phyloP scores from a whole-genome alignment of 2,329 filamentous ascomycete species.

The Penicillium sp. region DNA sequence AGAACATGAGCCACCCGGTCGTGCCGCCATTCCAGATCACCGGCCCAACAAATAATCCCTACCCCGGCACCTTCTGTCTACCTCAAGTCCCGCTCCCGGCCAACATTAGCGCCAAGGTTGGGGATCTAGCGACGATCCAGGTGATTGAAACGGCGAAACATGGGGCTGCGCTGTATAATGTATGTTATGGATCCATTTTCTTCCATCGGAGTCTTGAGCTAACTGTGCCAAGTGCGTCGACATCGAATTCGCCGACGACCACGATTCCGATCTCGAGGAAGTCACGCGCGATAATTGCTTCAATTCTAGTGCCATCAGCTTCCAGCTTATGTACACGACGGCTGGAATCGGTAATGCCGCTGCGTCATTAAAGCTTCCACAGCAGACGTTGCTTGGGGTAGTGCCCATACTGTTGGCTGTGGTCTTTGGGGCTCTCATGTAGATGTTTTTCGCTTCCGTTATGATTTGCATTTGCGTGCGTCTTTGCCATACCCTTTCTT shows the following conservation, averaged over 20 bases:
- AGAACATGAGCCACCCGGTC: slow-evolving; percentile 84
- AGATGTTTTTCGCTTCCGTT: slow-evolving; percentile 4
- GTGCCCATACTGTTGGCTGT: slow-evolving; percentile 26
- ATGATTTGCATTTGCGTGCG: slow-evolving; percentile 19
- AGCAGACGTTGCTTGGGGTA: slow-evolving; percentile 16
- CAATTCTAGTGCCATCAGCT: slow-evolving; percentile 73
- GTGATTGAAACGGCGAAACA: slow-evolving; percentile 77
- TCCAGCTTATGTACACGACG: slow-evolving; percentile 63
- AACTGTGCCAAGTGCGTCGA: slow-evolving; percentile 69
- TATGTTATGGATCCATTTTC: slow-evolving; percentile 43
- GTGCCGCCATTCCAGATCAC: slow-evolving; percentile 72
- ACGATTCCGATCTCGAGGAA: slow-evolving; percentile 58
- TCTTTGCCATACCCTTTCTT: slow-evolving; percentile 16
- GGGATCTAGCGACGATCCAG: slow-evolving; percentile 89
- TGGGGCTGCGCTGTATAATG: slow-evolving; percentile 75
- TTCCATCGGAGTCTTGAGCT: neutral
- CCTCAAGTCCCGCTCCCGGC: slow-evolving; percentile 80
- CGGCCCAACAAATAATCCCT: slow-evolving; percentile 76
- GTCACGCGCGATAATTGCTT: slow-evolving; percentile 82
- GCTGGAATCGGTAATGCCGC: slow-evolving; percentile 24
- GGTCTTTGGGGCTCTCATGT: slow-evolving; percentile 18
- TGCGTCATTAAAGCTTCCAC: slow-evolving; percentile 14
- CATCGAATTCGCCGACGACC: slow-evolving; percentile 78
- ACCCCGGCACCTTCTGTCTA: slow-evolving; percentile 80
- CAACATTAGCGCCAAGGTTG: slow-evolving; percentile 63